Conservation (phyloP, 1,139 yeast genomes). For the Suhomyces guaymorum region DNA sequence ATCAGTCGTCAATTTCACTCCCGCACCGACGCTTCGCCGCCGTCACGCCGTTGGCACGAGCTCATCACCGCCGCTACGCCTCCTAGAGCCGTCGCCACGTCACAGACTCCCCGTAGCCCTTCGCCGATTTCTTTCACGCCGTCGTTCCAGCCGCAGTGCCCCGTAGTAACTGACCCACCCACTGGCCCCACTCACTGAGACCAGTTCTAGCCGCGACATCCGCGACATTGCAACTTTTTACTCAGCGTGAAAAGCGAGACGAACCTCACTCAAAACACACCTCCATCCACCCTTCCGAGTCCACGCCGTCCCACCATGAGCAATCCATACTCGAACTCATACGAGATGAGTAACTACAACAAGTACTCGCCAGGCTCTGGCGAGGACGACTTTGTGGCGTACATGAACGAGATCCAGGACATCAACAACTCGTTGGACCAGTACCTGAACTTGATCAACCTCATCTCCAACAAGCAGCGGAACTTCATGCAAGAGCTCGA, state of each 20-base stretch:
- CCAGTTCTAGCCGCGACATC: slow-evolving; percentile 12
- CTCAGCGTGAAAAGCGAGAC: slow-evolving; percentile 15
- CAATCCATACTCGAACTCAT: slow-evolving; percentile 30
- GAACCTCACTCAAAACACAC: slow-evolving; percentile 2
- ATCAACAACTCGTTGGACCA: slow-evolving; percentile 80
- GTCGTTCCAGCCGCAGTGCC: slow-evolving; percentile 20
- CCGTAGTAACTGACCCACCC: too few species aligned
- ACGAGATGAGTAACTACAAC: slow-evolving; percentile 39
- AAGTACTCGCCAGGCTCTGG: slow-evolving; percentile 28
- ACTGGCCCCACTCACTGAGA: too few species aligned
- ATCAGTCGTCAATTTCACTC: too few species aligned
- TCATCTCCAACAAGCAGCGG: slow-evolving; percentile 80
- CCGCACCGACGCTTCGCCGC: too few species aligned
- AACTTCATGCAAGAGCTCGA: slow-evolving; percentile 76
- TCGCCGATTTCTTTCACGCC: too few species aligned
- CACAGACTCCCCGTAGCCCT: too few species aligned
- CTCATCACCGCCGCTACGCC: too few species aligned
- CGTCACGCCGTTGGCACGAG: too few species aligned
- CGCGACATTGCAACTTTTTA: slow-evolving; percentile 8
- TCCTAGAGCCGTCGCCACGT: too few species aligned
- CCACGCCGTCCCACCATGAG: slow-evolving; percentile 20
- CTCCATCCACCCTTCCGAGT: neutral
- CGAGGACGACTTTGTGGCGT: slow-evolving; percentile 66
- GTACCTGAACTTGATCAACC: slow-evolving; percentile 72
- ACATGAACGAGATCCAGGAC: slow-evolving; percentile 81